A percentile compares a stretch with the other conserved stretches of the same genome.
phyloP scores from a whole-genome alignment of 306 rosid genomes.

The Morella rubra region DNA sequence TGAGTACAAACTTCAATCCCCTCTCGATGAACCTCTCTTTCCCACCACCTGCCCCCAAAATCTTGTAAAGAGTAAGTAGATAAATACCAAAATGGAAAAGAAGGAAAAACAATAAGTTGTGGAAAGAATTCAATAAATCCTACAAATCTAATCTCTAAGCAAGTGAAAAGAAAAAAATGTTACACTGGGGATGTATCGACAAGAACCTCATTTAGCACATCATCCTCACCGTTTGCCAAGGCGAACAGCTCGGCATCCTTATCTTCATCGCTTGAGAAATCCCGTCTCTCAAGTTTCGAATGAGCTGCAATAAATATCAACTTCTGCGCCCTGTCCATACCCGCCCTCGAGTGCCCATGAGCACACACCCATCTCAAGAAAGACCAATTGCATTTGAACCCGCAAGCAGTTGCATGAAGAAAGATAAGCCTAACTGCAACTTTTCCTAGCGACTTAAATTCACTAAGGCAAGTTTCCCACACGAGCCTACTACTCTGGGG shows the following conservation, averaged over 20 bases:
- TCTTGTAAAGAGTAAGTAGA: conserved; percentile 41
- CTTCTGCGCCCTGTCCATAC: conserved; percentile 50
- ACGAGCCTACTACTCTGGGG: conserved; percentile 70
- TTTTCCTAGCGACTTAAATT: conserved; percentile 58
- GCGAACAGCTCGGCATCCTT: conserved; percentile 52
- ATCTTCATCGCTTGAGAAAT: conserved; percentile 47
- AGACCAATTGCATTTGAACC: conserved; percentile 54
- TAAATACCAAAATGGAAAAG: conserved; percentile 28
- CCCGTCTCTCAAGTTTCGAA: conserved; percentile 55
- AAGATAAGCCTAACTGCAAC: conserved; percentile 68
- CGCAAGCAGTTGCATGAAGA: conserved; percentile 67
- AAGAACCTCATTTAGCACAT: conserved; percentile 59
- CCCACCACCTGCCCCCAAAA: conserved; percentile 39
- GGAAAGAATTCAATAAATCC: conserved; percentile 82
- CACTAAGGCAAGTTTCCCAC: conserved; percentile 61
- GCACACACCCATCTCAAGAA: conserved; percentile 55
- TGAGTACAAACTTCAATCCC: conserved; percentile 43
- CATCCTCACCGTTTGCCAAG: conserved; percentile 47
- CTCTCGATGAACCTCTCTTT: conserved; percentile 31
- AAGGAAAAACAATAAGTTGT: conserved; percentile 21
- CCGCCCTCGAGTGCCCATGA: conserved; percentile 45
- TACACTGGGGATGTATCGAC: conserved; percentile 56
- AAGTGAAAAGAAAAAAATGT: conserved; percentile 24
- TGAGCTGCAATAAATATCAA: conserved; percentile 67
- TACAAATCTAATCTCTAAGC: conserved; percentile 37